Evolutionary conservation across 352 stramenopile genomes (phyloP).

Genomic region (Phytophthora tubulina): DNA sequence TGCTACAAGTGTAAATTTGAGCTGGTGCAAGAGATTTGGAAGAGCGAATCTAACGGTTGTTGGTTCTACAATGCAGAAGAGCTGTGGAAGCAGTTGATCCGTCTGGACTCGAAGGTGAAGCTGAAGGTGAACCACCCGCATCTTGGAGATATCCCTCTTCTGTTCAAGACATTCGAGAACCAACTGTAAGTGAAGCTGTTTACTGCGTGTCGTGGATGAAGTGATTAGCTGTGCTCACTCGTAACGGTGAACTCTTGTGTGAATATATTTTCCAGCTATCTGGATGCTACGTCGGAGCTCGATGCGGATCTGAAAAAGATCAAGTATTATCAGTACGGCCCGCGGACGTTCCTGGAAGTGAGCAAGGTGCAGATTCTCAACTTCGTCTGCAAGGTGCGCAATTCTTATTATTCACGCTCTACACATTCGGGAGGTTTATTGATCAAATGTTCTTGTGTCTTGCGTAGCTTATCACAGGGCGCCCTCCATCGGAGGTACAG

Average conservation of each 20-base stretch:
- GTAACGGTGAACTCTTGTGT: background rate
- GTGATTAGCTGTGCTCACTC: background rate
- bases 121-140: slow-evolving; percentile 68
- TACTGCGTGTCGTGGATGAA: background rate
- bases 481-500: slow-evolving; percentile 73
- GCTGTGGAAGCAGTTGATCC: slow-evolving; percentile 81
- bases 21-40: background rate
- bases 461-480: slow-evolving; percentile 70
- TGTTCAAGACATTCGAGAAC: slow-evolving; percentile 84
- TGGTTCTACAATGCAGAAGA: slow-evolving; percentile 54
- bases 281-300: slow-evolving; percentile 73
- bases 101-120: slow-evolving; percentile 70
- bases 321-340: slow-evolving; percentile 77
- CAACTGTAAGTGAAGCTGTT: slow-evolving; percentile 62
- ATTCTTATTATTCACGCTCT: background rate
- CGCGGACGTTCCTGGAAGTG: slow-evolving; percentile 78
- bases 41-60: slow-evolving; percentile 1
- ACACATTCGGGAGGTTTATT: background rate
- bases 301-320: slow-evolving; percentile 83
- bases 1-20: background rate
- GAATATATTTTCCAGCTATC: slow-evolving; percentile 52
- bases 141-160: slow-evolving; percentile 72
- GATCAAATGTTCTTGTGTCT: slow-evolving; percentile 5
- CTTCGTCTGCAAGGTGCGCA: slow-evolving; percentile 87
- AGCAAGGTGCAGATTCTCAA: slow-evolving; percentile 89